Conservation (phyloP, 352 stramenopile species). For the Phytophthora sp. region DNA sequence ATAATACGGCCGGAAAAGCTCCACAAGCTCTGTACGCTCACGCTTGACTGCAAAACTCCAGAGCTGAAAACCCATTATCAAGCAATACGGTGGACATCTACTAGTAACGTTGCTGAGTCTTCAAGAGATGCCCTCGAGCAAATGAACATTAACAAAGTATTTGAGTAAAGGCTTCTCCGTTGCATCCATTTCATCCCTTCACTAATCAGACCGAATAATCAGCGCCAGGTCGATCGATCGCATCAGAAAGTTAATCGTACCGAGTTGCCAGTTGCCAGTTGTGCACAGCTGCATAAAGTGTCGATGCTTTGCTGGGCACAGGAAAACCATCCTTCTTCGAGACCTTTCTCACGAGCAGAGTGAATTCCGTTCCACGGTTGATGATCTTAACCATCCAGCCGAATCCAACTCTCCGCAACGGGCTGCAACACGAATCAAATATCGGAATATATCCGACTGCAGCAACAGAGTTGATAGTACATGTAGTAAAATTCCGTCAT, state of each 20-base stretch:
- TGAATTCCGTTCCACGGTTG: slow-evolving; percentile 64
- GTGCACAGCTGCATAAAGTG: slow-evolving; percentile 69
- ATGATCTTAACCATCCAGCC: slow-evolving; percentile 58
- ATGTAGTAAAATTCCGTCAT: slow-evolving; percentile 87
- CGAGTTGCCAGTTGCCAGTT: slow-evolving; percentile 61
- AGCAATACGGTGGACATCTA: slow-evolving; percentile 59
- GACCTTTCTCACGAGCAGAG: slow-evolving; percentile 76
- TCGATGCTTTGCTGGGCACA: slow-evolving; percentile 52
- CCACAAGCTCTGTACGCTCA: slow-evolving; percentile 55
- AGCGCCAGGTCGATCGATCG: slow-evolving; percentile 57
- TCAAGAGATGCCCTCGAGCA: slow-evolving; percentile 64
- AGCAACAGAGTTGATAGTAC: slow-evolving; percentile 84
- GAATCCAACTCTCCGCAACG: slow-evolving; percentile 76
- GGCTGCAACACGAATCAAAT: slow-evolving; percentile 74
- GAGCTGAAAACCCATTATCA: slow-evolving; percentile 81
- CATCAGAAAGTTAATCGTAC: slow-evolving; percentile 74
- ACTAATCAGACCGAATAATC: slow-evolving; percentile 70
- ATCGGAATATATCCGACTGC: slow-evolving; percentile 81
- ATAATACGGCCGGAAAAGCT: too few relatives aligned
- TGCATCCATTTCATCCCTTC: slow-evolving; percentile 61
- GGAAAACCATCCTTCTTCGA: slow-evolving; percentile 69
- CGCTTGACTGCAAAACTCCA: slow-evolving; percentile 65
- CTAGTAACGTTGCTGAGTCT: slow-evolving; percentile 72
- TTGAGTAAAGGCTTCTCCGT: slow-evolving; percentile 65
- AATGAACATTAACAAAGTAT: slow-evolving; percentile 86